Conservation (phyloP, 73 alveolate species). For the Stentor coeruleus region DNA sequence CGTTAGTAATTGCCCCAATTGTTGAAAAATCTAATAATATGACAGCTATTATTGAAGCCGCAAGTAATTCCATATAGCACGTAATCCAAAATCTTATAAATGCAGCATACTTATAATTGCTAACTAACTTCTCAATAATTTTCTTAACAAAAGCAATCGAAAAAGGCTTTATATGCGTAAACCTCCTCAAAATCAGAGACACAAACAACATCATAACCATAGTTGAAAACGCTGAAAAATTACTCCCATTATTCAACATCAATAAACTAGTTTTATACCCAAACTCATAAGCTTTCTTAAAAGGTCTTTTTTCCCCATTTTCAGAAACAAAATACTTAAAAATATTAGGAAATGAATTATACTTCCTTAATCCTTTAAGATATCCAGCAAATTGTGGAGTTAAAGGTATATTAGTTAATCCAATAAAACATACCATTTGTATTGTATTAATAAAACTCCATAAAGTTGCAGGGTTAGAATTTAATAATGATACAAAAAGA, state of each 20-base stretch:
- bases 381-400: background rate
- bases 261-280: background rate
- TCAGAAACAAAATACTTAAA: background rate
- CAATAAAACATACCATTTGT: conserved; percentile 2
- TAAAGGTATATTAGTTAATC: background rate
- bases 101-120: background rate
- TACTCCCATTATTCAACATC: background rate
- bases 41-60: background rate
- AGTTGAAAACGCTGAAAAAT: background rate
- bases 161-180: background rate
- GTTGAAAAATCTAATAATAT: background rate
- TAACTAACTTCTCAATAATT: background rate
- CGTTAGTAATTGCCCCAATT: background rate
- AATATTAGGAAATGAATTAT: background rate
- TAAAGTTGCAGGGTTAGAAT: conserved; percentile 2
- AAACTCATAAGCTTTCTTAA: background rate
- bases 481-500: background rate
- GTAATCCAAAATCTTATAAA: conserved; percentile 1
- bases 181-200: background rate
- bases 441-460: background rate
- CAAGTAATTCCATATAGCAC: background rate
- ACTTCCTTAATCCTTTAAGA: background rate
- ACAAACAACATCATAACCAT: background rate
- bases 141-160: background rate
- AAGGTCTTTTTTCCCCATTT: background rate